These are phyloP conservation scores for Coffea humblotiana DNA, from an alignment of 305 asterid species.

Conservation along the genomic window DNA sequence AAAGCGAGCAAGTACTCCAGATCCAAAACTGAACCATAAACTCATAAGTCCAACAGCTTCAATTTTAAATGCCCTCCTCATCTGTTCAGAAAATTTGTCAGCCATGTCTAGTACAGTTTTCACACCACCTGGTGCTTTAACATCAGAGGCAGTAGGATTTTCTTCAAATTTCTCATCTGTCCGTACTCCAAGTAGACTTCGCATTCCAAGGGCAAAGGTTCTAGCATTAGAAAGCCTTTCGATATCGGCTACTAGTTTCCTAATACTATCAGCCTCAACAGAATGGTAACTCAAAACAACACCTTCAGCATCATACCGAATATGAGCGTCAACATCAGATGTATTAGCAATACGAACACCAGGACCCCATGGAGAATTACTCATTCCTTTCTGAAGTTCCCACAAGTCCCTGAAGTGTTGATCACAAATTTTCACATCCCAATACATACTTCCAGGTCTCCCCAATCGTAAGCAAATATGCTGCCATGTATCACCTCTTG, in stretches of 20 bases:
- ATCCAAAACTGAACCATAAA: slow-evolving; percentile 97
- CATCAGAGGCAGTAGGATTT: slow-evolving; percentile 45
- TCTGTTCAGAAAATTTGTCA: slow-evolving; percentile 78
- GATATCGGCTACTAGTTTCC: slow-evolving; percentile 83
- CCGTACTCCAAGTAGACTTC: slow-evolving; percentile 83
- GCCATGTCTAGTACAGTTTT: slow-evolving; percentile 51
- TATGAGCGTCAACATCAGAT: slow-evolving; percentile 95
- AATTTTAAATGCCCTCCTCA: slow-evolving; percentile 87
- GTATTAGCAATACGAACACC: slow-evolving; percentile 96
- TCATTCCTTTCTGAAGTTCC: slow-evolving; percentile 96
- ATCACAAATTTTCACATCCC: slow-evolving; percentile 97
- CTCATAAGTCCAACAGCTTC: slow-evolving; percentile 99
- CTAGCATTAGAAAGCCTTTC: slow-evolving; percentile 94
- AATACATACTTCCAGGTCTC: slow-evolving; percentile 95
- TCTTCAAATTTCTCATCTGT: slow-evolving; percentile 80
- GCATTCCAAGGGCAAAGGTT: slow-evolving; percentile 87
- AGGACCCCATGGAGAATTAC: slow-evolving; percentile 83
- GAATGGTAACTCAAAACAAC: slow-evolving; percentile 86
- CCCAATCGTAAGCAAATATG: slow-evolving; percentile 91
- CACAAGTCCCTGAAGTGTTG: slow-evolving; percentile 85
- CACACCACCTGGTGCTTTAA: slow-evolving; percentile 54
- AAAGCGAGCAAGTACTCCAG: slow-evolving; percentile 94
- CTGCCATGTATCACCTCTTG: slow-evolving; percentile 83
- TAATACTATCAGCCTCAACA: slow-evolving; percentile 94
- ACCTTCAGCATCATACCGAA: slow-evolving; percentile 93